These are phyloP conservation scores for Sarcomyxa edulis DNA, from an alignment of 768 basidiomycete species.

Conservation along the genomic window DNA sequence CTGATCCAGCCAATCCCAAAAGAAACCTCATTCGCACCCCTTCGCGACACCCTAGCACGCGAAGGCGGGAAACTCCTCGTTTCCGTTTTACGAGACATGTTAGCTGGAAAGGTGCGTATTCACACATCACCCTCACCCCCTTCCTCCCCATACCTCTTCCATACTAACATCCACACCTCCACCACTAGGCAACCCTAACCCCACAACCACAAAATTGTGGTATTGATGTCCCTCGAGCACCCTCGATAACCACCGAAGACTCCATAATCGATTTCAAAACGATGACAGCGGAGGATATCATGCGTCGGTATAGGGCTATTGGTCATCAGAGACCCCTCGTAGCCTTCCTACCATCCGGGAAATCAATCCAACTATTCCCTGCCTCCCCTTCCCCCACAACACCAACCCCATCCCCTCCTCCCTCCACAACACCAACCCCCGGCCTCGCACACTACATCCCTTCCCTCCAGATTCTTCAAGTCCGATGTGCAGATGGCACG, in stretches of 20 bases:
- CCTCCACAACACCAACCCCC: constrained; percentile 19
- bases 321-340: constrained; percentile 51
- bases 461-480: constrained; percentile 31
- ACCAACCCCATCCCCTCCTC: constrained; percentile 1
- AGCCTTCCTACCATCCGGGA: constrained; percentile 26
- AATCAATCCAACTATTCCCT: constrained; percentile 35
- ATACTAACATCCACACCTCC: background rate
- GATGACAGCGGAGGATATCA: constrained; percentile 53
- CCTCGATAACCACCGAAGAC: constrained; percentile 49
- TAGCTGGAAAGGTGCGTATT: constrained; percentile 43
- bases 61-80: constrained; percentile 71
- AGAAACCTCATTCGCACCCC: constrained; percentile 42
- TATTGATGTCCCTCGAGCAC: constrained; percentile 34
- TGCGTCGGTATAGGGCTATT: constrained; percentile 55
- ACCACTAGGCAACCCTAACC: constrained; percentile 37
- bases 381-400: constrained; percentile 16
- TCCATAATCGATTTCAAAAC: constrained; percentile 50
- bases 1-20: constrained; percentile 44
- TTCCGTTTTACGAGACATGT: constrained; percentile 59
- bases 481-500: constrained; percentile 51
- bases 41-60: constrained; percentile 56
- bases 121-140: background rate
- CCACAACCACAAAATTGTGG: constrained; percentile 35
- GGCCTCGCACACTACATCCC: constrained; percentile 42
- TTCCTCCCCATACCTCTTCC: constrained; percentile 1